Percentiles rank a stretch among this genome's conserved stretches.
Evolutionary conservation across 768 basidiomycete species (phyloP).

Genomic region (Ramaria sp.): DNA sequence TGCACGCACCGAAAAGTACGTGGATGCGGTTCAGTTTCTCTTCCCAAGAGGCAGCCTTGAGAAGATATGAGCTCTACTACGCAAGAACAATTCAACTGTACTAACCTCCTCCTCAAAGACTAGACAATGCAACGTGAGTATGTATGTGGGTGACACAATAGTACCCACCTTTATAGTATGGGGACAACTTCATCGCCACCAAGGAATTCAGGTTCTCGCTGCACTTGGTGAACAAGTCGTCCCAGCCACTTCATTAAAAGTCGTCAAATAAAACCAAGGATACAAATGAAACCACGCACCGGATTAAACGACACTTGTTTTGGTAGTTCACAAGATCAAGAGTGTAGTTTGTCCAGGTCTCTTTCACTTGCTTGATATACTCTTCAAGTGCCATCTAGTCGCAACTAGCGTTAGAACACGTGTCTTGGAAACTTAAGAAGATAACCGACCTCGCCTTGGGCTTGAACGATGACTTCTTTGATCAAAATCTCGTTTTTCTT

Average conservation of each 20-base stretch:
- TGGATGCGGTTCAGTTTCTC: constrained; percentile 95
- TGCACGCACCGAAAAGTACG: constrained; percentile 74
- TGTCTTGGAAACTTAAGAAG: neutral
- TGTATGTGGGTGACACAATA: neutral
- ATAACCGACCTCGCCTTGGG: constrained; percentile 79
- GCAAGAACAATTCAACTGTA: constrained; percentile 9
- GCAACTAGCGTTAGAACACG: constrained; percentile 13
- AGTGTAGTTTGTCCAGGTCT: constrained; percentile 93
- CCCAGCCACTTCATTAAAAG: constrained; percentile 65
- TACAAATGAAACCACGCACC: constrained; percentile 27
- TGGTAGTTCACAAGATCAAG: constrained; percentile 97
- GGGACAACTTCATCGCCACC: constrained; percentile 94
- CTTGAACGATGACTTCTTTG: constrained; percentile 93
- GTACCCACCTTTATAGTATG: constrained; percentile 84
- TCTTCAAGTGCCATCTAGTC: constrained; percentile 89
- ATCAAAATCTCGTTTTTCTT: constrained; percentile 86
- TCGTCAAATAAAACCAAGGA: neutral
- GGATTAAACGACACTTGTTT: constrained; percentile 94
- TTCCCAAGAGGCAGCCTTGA: constrained; percentile 82
- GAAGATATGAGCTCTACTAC: neutral
- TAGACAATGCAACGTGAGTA: constrained; percentile 20
- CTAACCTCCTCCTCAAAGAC: constrained; percentile 82
- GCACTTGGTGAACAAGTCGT: constrained; percentile 94
- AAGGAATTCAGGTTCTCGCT: constrained; percentile 95
- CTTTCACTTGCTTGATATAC: constrained; percentile 93